phyloP scores from a whole-genome alignment of 2,329 filamentous ascomycete genomes.

The Penicillium sp. region DNA sequence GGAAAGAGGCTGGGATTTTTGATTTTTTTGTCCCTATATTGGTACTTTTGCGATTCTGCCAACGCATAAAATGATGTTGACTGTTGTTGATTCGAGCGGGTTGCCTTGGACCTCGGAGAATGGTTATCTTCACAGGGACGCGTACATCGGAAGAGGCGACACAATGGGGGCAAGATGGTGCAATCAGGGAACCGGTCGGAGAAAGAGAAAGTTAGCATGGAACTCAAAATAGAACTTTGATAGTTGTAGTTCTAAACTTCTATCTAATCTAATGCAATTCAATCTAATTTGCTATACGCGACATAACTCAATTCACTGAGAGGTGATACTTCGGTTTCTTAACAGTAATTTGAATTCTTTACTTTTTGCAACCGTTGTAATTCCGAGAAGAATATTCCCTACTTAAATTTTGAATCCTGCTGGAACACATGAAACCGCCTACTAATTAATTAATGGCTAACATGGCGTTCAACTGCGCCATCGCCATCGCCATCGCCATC shows the following conservation, averaged over 20 bases:
- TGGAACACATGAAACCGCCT: background rate
- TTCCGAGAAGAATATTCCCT: background rate
- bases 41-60: background rate
- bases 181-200: background rate
- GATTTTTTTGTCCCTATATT: background rate
- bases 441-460: background rate
- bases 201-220: background rate
- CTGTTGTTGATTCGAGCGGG: background rate
- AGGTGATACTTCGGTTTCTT: background rate
- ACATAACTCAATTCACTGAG: background rate
- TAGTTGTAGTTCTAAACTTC: background rate
- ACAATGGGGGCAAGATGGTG: background rate
- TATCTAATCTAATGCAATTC: background rate
- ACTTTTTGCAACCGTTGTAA: background rate
- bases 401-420: too few relatives aligned
- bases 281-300: background rate
- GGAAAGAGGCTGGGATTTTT: background rate
- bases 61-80: background rate
- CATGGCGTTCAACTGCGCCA: background rate
- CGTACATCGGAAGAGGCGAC: background rate
- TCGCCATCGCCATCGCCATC: background rate
- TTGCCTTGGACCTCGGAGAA: background rate
- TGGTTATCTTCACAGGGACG: background rate
- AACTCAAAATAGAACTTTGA: conserved; percentile 5
- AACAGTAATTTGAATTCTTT: background rate